Percentiles rank a stretch among this genome's conserved stretches.
Evolutionary conservation across 768 basidiomycete species (phyloP).

Genomic region (Megacollybia marginata): DNA sequence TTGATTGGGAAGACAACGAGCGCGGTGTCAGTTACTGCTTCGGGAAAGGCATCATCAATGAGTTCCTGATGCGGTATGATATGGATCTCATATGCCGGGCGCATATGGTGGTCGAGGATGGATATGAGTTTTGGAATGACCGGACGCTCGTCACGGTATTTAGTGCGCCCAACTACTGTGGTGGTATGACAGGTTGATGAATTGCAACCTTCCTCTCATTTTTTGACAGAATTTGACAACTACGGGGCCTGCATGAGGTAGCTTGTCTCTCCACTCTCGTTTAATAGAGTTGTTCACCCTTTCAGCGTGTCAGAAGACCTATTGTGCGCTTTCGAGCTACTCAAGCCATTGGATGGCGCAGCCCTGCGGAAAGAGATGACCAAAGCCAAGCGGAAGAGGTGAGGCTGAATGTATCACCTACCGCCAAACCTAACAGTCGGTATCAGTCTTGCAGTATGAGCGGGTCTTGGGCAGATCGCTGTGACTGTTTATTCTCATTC

Average conservation of each 20-base stretch:
- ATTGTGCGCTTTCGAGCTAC: slow-evolving; percentile 92
- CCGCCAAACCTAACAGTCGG: too few species aligned
- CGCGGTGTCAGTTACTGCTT: slow-evolving; percentile 99
- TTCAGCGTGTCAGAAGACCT: slow-evolving; percentile 91
- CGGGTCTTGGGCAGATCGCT: too few species aligned
- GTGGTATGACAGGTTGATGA: slow-evolving; percentile 52
- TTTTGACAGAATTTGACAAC: slow-evolving; percentile 76
- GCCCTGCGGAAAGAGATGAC: slow-evolving; percentile 98
- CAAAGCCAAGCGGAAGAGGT: slow-evolving; percentile 98
- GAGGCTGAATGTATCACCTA: slow-evolving; percentile 8
- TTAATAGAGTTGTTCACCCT: slow-evolving; percentile 7
- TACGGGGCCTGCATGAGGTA: slow-evolving; percentile 95
- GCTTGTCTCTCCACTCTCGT: slow-evolving; percentile 1
- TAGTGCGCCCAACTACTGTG: slow-evolving; percentile 95
- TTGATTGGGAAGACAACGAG: slow-evolving; percentile 99
- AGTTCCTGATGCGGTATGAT: slow-evolving; percentile 90
- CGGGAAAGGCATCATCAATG: slow-evolving; percentile 94
- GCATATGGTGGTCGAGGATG: slow-evolving; percentile 99
- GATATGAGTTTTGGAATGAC: slow-evolving; percentile 99
- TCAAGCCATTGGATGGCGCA: slow-evolving; percentile 92
- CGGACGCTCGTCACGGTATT: slow-evolving; percentile 97
- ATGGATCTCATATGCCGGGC: slow-evolving; percentile 99
- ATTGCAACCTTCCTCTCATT: slow-evolving; percentile 11
- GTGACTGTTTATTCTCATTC: too few species aligned
- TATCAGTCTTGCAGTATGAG: too few species aligned